Evolutionary conservation across 1,139 yeast genomes (phyloP), one percentile per base, ranked within the genome.

Genomic region (Sugiyamaella sp.): DNA sequence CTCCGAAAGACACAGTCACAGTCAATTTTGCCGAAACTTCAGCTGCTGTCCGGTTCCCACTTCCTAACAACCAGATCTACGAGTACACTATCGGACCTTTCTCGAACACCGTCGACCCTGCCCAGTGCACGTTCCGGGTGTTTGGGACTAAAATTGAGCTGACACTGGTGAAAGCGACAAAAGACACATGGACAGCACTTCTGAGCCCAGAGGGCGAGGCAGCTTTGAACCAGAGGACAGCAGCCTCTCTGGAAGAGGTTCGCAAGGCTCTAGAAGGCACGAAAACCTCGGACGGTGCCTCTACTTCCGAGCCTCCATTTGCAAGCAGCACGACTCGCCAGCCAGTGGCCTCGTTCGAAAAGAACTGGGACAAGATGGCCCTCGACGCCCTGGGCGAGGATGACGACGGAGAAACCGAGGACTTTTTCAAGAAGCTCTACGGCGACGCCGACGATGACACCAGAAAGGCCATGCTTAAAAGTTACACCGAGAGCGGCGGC

Each of bases 381-480:
- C 72, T 79, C 17, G 64, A 60, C 1, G 82, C 78, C 3, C 80
- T 80, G 20, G 83, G 77, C 1, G 84, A 79, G 3, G 81, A 60
- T 4, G 78, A 74, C 16, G 74, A 71, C 2, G 68, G 44, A 1
- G 69, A 63, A 35, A 60, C 60, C 8, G 71, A 66, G 1, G 71
- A 67, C 8, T 90, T 95, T 65, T 93, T 95, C 74, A 80, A 83
- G 60, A 78, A 82, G 57, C 69, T 95, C 10, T 95, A 86, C 71
- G 79, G 80, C 39, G 84, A 80, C 60, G 95, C 96, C 0, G 96
- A 90, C 66, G 95, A 87, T 9, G 97, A 93, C 65, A 86, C 96
- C 0, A 78, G 77, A 62, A 78, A 95, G 55, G 99, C 99, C 1
- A 95, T 95, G 98, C 87, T 89, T 95, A 95, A 95, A 72, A 89